phyloP scores from a whole-genome alignment of 305 asterid species.

The Fraxinus platypoda region DNA sequence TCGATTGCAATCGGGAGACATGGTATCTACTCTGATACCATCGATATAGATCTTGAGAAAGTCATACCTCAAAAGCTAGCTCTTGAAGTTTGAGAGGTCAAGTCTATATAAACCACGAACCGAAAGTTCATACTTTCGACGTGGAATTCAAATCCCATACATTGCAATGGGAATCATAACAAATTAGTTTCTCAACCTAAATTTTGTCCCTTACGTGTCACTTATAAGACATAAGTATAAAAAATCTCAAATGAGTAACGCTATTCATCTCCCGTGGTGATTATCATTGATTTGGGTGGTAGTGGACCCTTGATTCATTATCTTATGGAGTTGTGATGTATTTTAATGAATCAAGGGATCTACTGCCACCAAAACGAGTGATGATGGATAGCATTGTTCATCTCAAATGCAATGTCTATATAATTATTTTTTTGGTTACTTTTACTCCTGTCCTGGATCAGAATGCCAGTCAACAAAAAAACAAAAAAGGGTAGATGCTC shows the following conservation, averaged over 20 bases:
- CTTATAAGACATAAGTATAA: not conserved
- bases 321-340: not conserved
- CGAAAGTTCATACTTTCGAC: too few species aligned
- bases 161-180: too few species aligned
- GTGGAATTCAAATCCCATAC: too few species aligned
- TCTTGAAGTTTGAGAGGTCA: too few species aligned
- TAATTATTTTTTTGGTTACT: not conserved
- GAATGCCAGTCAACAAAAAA: not conserved
- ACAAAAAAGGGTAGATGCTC: not conserved
- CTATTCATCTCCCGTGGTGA: not conserved
- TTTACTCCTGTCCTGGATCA: not conserved
- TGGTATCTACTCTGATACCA: too few species aligned
- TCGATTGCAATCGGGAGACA: too few species aligned
- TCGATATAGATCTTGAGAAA: too few species aligned
- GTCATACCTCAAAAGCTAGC: too few species aligned
- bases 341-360: not conserved
- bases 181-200: not conserved
- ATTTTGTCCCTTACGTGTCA: not conserved
- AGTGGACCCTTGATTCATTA: not conserved
- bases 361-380: not conserved
- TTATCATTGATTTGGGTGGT: not conserved
- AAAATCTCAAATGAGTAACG: not conserved
- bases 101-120: too few species aligned
- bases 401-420: not conserved
- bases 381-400: not conserved